Percentiles rank a stretch among this genome's conserved stretches.
These are phyloP conservation scores for Penicillium expansum DNA, from an alignment of 2,329 filamentous ascomycete genomes.

Conservation along the genomic window DNA sequence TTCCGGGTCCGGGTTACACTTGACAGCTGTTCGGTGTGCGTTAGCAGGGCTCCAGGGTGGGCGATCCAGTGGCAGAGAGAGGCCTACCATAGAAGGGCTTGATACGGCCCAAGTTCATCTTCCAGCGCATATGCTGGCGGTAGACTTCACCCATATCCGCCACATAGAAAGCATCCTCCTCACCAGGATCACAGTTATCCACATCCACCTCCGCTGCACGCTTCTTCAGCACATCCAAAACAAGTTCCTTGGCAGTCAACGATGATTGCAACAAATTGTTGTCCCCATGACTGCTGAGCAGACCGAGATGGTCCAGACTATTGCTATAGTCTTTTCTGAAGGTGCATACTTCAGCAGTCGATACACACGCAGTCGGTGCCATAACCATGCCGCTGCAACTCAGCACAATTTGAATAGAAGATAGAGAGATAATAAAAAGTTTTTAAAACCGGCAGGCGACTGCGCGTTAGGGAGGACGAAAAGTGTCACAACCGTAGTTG, in stretches of 20 bases:
- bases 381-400: constrained; percentile 56
- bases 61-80: not conserved
- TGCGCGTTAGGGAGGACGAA: constrained; percentile 86
- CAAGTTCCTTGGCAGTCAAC: constrained; percentile 69
- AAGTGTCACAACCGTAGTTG: constrained; percentile 85
- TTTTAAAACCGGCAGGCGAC: constrained; percentile 27
- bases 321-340: constrained; percentile 34
- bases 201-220: constrained; percentile 81
- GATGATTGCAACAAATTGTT: constrained; percentile 40
- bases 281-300: constrained; percentile 46
- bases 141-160: constrained; percentile 98
- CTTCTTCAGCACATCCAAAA: constrained; percentile 80
- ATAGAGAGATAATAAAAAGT: constrained; percentile 17
- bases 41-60: constrained; percentile 2
- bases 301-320: constrained; percentile 27
- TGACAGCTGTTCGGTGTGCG: constrained; percentile 66
- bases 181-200: constrained; percentile 83
- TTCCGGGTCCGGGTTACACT: constrained; percentile 94
- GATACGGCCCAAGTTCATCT: constrained; percentile 85
- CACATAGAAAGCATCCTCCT: constrained; percentile 97
- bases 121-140: constrained; percentile 97
- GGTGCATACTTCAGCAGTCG: constrained; percentile 46
- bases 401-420: constrained; percentile 28
- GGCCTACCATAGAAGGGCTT: constrained; percentile 90
- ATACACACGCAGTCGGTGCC: constrained; percentile 66